These are phyloP conservation scores for Aspergillus sp. DNA, from an alignment of 2,329 filamentous ascomycete species.

Conservation along the genomic window DNA sequence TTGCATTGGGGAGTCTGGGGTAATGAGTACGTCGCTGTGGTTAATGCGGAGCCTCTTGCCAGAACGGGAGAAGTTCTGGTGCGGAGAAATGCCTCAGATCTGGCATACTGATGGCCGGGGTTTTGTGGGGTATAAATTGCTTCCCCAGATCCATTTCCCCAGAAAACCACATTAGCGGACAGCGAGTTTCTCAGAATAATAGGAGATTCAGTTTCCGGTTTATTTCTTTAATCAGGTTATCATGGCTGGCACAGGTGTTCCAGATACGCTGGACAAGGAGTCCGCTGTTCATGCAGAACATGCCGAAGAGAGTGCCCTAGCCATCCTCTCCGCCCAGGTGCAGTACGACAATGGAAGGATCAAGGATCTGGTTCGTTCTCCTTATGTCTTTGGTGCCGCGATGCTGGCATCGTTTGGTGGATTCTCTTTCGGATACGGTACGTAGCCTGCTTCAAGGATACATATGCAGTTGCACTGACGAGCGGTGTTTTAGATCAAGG, in stretches of 20 bases:
- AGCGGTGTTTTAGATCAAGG: slow-evolving; percentile 21
- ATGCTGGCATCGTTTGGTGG: slow-evolving; percentile 45
- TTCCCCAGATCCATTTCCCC: too few species aligned
- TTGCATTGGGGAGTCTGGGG: too few species aligned
- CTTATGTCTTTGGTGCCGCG: slow-evolving; percentile 46
- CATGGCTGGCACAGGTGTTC: not conserved
- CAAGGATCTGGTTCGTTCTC: slow-evolving; percentile 1
- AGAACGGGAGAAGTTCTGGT: too few species aligned
- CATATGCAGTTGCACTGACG: not conserved
- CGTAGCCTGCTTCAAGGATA: not conserved
- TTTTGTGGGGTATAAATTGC: too few species aligned
- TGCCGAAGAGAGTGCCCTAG: not conserved
- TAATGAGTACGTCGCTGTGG: too few species aligned
- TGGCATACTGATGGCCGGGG: too few species aligned
- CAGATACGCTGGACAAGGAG: not conserved
- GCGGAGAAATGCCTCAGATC: too few species aligned
- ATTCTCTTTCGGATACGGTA: slow-evolving; percentile 44
- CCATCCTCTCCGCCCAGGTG: not conserved
- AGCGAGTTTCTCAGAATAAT: too few species aligned
- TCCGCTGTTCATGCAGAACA: not conserved
- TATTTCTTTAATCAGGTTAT: too few species aligned
- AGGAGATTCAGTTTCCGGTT: too few species aligned
- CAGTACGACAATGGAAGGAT: not conserved
- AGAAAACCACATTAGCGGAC: too few species aligned
- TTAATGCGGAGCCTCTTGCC: too few species aligned